Evolutionary conservation across 2,329 filamentous ascomycete species (phyloP), one percentile per base, ranked within the genome.

Genomic region (Beauveria caledonica): DNA sequence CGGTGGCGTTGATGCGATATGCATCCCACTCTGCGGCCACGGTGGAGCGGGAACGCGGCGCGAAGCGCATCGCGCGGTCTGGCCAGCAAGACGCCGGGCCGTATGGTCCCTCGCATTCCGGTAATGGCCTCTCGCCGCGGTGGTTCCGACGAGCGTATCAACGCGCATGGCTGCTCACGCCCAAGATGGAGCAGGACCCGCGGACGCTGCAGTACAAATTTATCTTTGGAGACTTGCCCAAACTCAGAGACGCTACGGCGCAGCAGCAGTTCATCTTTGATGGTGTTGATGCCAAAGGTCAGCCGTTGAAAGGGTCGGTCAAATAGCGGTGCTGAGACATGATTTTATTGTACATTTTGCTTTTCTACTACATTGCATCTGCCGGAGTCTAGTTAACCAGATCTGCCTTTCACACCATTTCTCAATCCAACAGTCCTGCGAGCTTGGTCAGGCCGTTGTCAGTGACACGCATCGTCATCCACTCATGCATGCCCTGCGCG

Each of bases 401-500:
- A 40, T 33, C 15, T n/a, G 27, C 6, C 5, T 51, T 45, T 46
- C 29, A 19, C 48, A 39, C 21, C 21, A 44, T 11, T 13, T 39
- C 48, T 49, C 44, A 62, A 50, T 74, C 69, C 40, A 70, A 64
- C 65, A 81, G 64, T 17, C 68, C 70, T 10, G 83, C 86, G 67
- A 92, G 70, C 74, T 81, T 86, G 29, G 71, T 74, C 72, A 93
- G 69, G 1, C 74, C 82, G 17, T 88, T 82, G 3, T 86, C 83
- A 62, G 92, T 88, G 1, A 92, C 85, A 39, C 89, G 81, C 83
- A 93, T 86, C 2, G 83, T 84, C 17, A 90, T 81, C 89, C 89
- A 93, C 62, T 88, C 86, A 63, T 78, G 76, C 86, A 87, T 85
- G 65, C 78, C 76, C 66, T 74, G 78, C 1, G 89, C 89, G 1